Percentiles rank a stretch among this genome's conserved stretches.
phyloP scores from a whole-genome alignment of 495 filamentous ascomycete genomes.

The Cetradonia linearis region DNA sequence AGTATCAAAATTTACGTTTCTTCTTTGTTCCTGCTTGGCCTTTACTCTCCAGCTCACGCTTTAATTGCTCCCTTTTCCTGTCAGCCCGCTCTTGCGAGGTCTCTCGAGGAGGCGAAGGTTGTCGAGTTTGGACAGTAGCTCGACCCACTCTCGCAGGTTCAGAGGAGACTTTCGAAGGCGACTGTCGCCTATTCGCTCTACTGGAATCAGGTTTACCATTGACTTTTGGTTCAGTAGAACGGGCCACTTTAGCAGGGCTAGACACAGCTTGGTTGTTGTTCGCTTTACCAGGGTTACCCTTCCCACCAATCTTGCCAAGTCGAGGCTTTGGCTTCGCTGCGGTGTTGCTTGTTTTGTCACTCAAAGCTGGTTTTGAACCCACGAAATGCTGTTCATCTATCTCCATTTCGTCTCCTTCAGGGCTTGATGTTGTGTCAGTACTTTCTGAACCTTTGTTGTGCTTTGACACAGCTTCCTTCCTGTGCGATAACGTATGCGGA shows the following conservation, averaged over 20 bases:
- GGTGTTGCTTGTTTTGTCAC: not conserved
- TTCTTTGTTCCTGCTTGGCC: slow-evolving; percentile 54
- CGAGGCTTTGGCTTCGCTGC: slow-evolving; percentile 22
- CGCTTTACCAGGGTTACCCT: slow-evolving; percentile 9
- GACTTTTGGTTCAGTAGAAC: not conserved
- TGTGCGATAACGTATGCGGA: not conserved
- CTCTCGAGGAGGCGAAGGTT: slow-evolving; percentile 17
- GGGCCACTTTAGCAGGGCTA: not conserved
- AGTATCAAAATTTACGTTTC: slow-evolving; percentile 53
- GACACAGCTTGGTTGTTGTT: slow-evolving; percentile 3
- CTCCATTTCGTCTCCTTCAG: not conserved
- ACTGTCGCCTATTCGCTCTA: not conserved
- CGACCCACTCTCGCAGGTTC: slow-evolving; percentile 23
- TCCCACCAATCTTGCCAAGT: slow-evolving; percentile 25
- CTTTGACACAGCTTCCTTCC: not conserved
- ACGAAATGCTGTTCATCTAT: not conserved
- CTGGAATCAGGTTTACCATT: not conserved
- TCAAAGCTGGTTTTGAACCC: not conserved
- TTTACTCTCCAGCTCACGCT: slow-evolving; percentile 53
- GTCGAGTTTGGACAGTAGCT: slow-evolving; percentile 20
- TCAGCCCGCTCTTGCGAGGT: slow-evolving; percentile 44
- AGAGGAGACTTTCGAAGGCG: slow-evolving; percentile 25
- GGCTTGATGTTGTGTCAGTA: not conserved
- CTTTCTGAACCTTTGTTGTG: not conserved
- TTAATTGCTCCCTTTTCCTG: slow-evolving; percentile 52